Conservation (phyloP, 768 basidiomycete genomes). For the Rhodosporidiobolus odoratus region DNA sequence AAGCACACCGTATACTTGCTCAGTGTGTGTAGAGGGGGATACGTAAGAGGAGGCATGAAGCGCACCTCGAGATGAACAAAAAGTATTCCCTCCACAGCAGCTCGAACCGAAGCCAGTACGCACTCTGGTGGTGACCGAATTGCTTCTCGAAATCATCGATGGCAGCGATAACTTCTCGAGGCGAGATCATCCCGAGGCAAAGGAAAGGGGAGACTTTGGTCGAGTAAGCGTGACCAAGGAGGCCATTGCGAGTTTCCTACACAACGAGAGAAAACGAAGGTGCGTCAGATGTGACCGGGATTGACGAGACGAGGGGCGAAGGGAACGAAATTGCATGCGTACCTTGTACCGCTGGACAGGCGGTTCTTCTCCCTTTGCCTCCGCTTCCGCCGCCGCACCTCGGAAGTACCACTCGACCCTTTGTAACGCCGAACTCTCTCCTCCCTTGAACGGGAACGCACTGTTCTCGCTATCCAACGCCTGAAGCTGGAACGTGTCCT, state of each 20-base stretch:
- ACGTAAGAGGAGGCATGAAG: not conserved
- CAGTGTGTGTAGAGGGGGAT: not conserved
- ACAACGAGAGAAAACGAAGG: not conserved
- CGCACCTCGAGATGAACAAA: slow-evolving; percentile 44
- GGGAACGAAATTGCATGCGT: not conserved
- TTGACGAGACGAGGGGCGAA: not conserved
- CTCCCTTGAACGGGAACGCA: slow-evolving; percentile 47
- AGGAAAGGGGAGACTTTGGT: slow-evolving; percentile 51
- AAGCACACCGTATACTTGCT: not conserved
- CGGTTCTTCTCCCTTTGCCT: slow-evolving; percentile 31
- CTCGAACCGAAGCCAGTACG: slow-evolving; percentile 48
- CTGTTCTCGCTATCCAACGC: slow-evolving; percentile 38
- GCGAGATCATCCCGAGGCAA: slow-evolving; percentile 44
- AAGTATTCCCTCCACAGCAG: slow-evolving; percentile 52
- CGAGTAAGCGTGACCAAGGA: slow-evolving; percentile 49
- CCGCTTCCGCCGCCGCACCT: no score
- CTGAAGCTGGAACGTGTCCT: slow-evolving; percentile 33
- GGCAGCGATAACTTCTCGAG: slow-evolving; percentile 32
- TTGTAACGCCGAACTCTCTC: slow-evolving; percentile 44
- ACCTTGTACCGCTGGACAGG: slow-evolving; percentile 45
- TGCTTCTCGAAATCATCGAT: slow-evolving; percentile 38
- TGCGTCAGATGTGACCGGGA: not conserved
- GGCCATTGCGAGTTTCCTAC: slow-evolving; percentile 47
- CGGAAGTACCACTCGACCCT: slow-evolving; percentile 48
- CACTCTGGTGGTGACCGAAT: slow-evolving; percentile 46